Evolutionary conservation across 1,284 basidiomycete genomes (phyloP).

Genomic region (Microbotryum scabiosae): DNA sequence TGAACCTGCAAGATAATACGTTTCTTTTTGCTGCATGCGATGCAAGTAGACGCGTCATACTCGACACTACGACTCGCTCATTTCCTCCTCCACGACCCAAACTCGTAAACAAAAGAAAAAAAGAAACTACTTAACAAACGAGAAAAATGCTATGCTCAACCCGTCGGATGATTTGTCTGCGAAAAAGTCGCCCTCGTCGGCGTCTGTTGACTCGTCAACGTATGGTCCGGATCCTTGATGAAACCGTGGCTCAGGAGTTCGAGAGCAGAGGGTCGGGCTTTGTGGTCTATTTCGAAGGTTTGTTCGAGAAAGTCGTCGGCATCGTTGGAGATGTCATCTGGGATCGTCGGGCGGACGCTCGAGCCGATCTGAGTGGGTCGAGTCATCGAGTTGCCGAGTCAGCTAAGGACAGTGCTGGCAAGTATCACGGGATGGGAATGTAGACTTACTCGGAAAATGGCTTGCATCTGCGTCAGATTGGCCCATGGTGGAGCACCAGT

Average conservation of each 20-base stretch:
- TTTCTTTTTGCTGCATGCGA: too few relatives aligned
- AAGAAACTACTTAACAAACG: too few relatives aligned
- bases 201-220: conserved; percentile 19
- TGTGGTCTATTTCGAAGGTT: conserved; percentile 78
- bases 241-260: conserved; percentile 65
- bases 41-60: too few relatives aligned
- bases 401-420: background rate
- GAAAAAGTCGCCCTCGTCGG: conserved; percentile 28
- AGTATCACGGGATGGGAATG: background rate
- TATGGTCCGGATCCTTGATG: conserved; percentile 12
- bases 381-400: background rate
- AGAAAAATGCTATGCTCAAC: too few relatives aligned
- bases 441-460: conserved; percentile 74
- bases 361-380: conserved; percentile 63
- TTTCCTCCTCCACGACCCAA: too few relatives aligned
- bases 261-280: conserved; percentile 68
- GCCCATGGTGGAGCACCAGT: conserved; percentile 97
- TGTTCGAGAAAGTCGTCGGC: conserved; percentile 72
- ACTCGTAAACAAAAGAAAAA: too few relatives aligned
- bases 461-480: conserved; percentile 96
- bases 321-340: conserved; percentile 76
- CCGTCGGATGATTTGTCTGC: background rate
- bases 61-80: too few relatives aligned
- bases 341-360: conserved; percentile 69
- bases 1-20: too few relatives aligned